Evolutionary conservation across 2,329 filamentous ascomycete species (phyloP).

Genomic region (Geosmithia morbida): DNA sequence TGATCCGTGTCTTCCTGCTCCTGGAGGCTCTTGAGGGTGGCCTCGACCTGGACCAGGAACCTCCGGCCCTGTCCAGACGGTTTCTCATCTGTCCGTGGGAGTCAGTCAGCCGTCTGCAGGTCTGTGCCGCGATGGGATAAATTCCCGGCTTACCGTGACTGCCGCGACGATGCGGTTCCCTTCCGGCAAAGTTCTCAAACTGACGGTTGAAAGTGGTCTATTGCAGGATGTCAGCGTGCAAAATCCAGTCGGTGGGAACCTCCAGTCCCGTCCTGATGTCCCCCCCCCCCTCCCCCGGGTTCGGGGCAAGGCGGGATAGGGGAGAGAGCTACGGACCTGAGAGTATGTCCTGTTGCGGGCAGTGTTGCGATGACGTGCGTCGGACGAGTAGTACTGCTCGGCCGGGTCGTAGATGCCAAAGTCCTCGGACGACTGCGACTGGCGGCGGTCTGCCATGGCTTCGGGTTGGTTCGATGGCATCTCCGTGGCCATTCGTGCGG

Average conservation of each 20-base stretch:
- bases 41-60: constrained; percentile 77
- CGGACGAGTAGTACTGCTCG: constrained; percentile 42
- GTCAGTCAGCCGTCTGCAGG: neutral
- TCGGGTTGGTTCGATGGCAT: neutral
- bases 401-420: constrained; percentile 41
- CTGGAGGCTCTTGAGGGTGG: constrained; percentile 64
- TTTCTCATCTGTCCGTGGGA: constrained; percentile 51
- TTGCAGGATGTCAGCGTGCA: neutral
- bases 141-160: constrained; percentile 37
- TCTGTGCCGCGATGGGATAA: neutral
- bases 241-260: neutral
- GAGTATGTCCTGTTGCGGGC: constrained; percentile 41
- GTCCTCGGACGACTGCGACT: constrained; percentile 20
- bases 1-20: constrained; percentile 83
- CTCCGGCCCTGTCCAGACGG: constrained; percentile 51
- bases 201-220: constrained; percentile 40
- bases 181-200: constrained; percentile 33
- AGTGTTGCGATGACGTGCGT: constrained; percentile 36
- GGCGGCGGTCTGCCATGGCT: neutral
- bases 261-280: too few species aligned
- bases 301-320: neutral
- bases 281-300: too few species aligned
- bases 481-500: neutral
- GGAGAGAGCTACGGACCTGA: constrained; percentile 24
- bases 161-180: constrained; percentile 41